phyloP scores from a whole-genome alignment of 768 basidiomycete genomes.

The Chiua virens region DNA sequence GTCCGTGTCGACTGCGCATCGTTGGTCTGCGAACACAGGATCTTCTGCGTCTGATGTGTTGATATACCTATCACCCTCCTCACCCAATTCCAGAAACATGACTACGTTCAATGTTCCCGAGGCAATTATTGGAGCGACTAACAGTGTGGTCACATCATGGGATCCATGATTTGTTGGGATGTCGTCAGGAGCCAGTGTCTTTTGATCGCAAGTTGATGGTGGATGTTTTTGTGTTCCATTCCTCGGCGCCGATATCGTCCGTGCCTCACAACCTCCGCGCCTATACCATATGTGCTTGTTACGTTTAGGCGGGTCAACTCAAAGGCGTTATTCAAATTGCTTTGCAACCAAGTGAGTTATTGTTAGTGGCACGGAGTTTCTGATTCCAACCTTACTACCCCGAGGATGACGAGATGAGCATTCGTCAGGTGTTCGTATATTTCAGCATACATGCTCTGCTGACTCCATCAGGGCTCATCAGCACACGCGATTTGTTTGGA shows the following conservation, averaged over 20 bases:
- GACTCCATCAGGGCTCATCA: slow-evolving; percentile 1
- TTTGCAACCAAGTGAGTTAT: not conserved
- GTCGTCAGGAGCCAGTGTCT: too few relatives aligned
- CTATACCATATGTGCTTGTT: not conserved
- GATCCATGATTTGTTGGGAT: not conserved
- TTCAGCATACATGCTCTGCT: not conserved
- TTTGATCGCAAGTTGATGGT: slow-evolving; percentile 5
- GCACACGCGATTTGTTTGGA: too few relatives aligned
- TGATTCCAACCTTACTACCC: too few relatives aligned
- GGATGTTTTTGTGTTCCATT: not conserved
- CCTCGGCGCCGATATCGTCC: not conserved
- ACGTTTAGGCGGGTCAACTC: too few relatives aligned
- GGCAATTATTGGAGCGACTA: not conserved
- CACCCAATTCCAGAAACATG: not conserved
- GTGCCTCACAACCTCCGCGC: not conserved
- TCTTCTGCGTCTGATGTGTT: slow-evolving; percentile 4
- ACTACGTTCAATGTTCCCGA: not conserved
- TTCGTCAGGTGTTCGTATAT: too few relatives aligned
- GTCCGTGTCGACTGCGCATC: not conserved
- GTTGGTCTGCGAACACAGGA: not conserved
- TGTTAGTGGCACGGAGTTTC: not conserved
- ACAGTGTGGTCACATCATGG: not conserved
- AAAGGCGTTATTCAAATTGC: too few relatives aligned
- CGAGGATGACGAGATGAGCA: too few relatives aligned
- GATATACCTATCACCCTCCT: not conserved